Base-by-base conservation (phyloP, 2,329 filamentous ascomycete species). In the Cordyceps farinosa region DNA sequence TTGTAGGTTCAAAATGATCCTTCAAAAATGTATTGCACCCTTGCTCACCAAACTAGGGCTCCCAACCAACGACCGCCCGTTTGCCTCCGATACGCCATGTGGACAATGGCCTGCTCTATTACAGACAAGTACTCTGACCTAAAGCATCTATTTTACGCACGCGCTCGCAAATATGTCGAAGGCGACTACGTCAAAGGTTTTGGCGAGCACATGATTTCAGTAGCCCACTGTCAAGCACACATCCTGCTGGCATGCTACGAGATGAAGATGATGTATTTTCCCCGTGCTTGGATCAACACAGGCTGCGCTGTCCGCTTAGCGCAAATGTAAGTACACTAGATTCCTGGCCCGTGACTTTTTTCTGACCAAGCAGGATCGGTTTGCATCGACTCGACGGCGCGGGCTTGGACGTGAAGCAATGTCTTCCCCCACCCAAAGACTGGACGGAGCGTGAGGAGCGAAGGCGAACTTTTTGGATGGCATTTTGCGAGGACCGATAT, bases 261-360 rank as follows among this genome's bases (percentile, higher is more conserved):
- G 75, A 98, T 97, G 80, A 97, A 94, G 77, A 90, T 91, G 84
- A 97, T 98, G 91, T 96, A 92, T 74, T 98, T 98, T 69, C 94
- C 95, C 1, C 83, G 95, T 67, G 95, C 95, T 1, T 98, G 95
- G 95, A 87, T 97, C 78, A 97, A 91, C 68, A 89, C 91, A 3
- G 95, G 94, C 29, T 84, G 90, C 65, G 90, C 90, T 5, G 86
- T 89, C n/a, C 85, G 94, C 57, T 77, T 98, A 61, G 86, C 86
- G 57, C 89, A 96, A 71, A 97, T 98, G 94, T 87, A 73, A 74
- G 83, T 74, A 27, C 17, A 29, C 9, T 13, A 30, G 6, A 10
- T 11, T 40, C 38, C 44, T 32, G 3, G 5, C 5, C 30, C 7
- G 11, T 11, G 40, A 40, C 15, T 17, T 82, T 67, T 78, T 27